Evolutionary conservation across 2,329 filamentous ascomycete species (phyloP).

Genomic region (Venturia carpophila): DNA sequence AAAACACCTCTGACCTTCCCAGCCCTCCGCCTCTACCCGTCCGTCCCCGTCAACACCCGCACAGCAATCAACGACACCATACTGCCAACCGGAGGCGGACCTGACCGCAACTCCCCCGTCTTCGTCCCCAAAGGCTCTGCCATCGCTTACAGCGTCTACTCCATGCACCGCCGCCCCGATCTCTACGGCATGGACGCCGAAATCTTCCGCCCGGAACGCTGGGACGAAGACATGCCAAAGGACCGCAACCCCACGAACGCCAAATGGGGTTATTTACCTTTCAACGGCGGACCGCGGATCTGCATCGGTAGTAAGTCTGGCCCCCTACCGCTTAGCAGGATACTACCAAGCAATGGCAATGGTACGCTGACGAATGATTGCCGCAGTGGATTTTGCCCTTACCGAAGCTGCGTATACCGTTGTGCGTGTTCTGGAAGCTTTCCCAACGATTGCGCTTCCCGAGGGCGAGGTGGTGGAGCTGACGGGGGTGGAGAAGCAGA

Average conservation of each 20-base stretch:
- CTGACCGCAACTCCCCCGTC: slow-evolving; percentile 38
- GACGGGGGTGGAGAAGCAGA: slow-evolving; percentile 24
- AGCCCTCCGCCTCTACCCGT: slow-evolving; percentile 45
- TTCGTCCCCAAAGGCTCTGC: slow-evolving; percentile 38
- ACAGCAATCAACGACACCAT: slow-evolving; percentile 41
- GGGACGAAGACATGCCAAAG: slow-evolving; percentile 43
- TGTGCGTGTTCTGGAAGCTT: slow-evolving; percentile 40
- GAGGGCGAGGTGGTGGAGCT: slow-evolving; percentile 12
- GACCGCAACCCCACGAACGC: slow-evolving; percentile 17
- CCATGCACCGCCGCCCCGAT: slow-evolving; percentile 43
- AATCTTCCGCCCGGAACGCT: slow-evolving; percentile 42
- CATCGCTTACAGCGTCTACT: slow-evolving; percentile 39
- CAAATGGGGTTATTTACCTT: slow-evolving; percentile 41
- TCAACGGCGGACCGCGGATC: slow-evolving; percentile 42
- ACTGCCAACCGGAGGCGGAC: slow-evolving; percentile 39
- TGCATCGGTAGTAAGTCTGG: slow-evolving; percentile 43
- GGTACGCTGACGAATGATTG: neutral
- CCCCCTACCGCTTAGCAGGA: neutral
- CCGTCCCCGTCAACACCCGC: slow-evolving; percentile 44
- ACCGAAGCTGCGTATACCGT: slow-evolving; percentile 44
- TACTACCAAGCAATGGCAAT: neutral
- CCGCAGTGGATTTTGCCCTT: slow-evolving; percentile 34
- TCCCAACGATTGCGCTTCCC: slow-evolving; percentile 20
- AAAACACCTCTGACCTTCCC: neutral
- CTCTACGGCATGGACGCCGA: slow-evolving; percentile 40